Base-by-base conservation (phyloP, 148 eudicot genomes). In the Silene uniflora region DNA sequence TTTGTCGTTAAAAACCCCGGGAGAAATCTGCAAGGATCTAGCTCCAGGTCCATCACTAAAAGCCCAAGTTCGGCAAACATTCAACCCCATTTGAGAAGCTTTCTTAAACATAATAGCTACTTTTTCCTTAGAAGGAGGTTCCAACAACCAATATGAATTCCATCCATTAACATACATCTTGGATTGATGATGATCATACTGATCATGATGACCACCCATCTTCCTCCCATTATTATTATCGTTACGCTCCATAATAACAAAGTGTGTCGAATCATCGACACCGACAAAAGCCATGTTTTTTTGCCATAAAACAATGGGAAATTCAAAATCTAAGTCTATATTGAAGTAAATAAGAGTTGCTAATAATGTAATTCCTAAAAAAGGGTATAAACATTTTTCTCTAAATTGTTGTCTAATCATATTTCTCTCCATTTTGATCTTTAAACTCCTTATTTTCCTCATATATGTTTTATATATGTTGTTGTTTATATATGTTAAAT, bases 81-180 rank as follows among this genome's bases (percentile, higher is more conserved):
- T 82, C 80, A 86, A 66, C 1, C 91, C 91, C 89, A 86, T 86
- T 21, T 75, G 61, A 77, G 88, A 79, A 44, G 80, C 91, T 72
- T 74, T 78, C 78, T 77, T 76, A 16, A 88, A 78, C 86, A 88
- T 86, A 72, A 35, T 74, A 7, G 85, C 75, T 13, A 86, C 88
- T 66, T 75, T 78, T 0, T 76, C 69, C 39, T 81, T 71, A 2
- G 83, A 78, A 7, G 81, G 73, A 7, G 46, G 84, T 62, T 84
- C 83, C 88, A 83, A 83, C 76, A 88, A 69, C 88, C 89, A 84
- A 42, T 88, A 88, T 1, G 91, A 84, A 27, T 88, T 86, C 89
- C 89, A 86, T 5, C 91, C 89, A 71, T 88, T 88, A 23, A 86
- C 65, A 59, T 75, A 85, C 62, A 82, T 72, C 76, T 76, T 77